A percentile compares a stretch with the other conserved stretches of the same genome.
Conservation (phyloP, 805 yeast species). For the Zygosaccharomyces rouxii region DNA sequence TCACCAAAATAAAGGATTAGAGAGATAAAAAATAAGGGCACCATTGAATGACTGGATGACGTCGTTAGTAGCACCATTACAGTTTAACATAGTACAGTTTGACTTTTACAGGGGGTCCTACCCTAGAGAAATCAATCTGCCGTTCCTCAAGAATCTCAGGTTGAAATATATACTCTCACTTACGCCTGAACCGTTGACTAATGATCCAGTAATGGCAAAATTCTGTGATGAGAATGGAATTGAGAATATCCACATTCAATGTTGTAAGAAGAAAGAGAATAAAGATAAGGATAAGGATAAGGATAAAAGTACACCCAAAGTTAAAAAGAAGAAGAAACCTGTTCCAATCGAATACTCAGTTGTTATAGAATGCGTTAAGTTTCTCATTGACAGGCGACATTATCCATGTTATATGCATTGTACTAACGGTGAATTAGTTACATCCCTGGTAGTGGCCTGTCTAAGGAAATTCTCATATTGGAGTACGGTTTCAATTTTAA, state of each 20-base stretch:
- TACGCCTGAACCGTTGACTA: conserved; percentile 69
- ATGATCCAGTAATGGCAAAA: conserved; percentile 46
- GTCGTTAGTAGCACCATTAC: conserved; percentile 63
- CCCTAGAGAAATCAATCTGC: conserved; percentile 70
- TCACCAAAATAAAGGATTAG: not conserved
- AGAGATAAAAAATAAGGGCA: not conserved
- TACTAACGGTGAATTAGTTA: conserved; percentile 82
- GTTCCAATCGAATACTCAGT: conserved; percentile 71
- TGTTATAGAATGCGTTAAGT: conserved; percentile 55
- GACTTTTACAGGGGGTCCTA: conserved; percentile 78
- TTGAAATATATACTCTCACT: conserved; percentile 72
- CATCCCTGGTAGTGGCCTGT: conserved; percentile 82
- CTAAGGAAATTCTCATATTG: conserved; percentile 77
- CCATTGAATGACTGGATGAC: conserved; percentile 1
- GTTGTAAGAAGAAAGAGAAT: conserved; percentile 43
- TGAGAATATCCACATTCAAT: conserved; percentile 60
- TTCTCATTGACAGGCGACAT: conserved; percentile 52
- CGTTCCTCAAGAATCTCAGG: conserved; percentile 60
- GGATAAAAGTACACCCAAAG: conserved; percentile 32
- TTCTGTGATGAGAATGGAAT: conserved; percentile 57
- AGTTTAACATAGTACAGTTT: conserved; percentile 68
- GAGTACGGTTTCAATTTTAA: conserved; percentile 83
- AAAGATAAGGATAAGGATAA: conserved; percentile 27
- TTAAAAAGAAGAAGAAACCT: conserved; percentile 76
- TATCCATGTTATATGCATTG: conserved; percentile 84